Percentiles rank a stretch among this genome's conserved stretches.
These are phyloP conservation scores for Rhizopogon rudus DNA, from an alignment of 768 basidiomycete species.

Conservation along the genomic window DNA sequence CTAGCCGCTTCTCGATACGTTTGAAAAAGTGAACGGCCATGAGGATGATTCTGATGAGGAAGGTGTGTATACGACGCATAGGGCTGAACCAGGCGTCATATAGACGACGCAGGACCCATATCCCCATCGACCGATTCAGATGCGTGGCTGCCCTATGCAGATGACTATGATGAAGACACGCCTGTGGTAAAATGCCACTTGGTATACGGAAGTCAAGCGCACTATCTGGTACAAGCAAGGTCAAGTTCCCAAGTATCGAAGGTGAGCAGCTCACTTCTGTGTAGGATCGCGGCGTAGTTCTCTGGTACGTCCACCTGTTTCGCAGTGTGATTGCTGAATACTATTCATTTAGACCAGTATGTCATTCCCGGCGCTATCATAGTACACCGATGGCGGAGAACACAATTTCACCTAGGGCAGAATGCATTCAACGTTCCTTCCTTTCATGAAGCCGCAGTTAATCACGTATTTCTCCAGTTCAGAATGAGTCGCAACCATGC, in stretches of 20 bases:
- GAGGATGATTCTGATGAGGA: no score
- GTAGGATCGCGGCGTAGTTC: no score
- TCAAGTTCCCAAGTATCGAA: constrained; percentile 31
- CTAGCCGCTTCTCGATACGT: constrained; percentile 46
- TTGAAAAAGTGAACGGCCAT: no score
- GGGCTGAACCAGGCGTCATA: no score
- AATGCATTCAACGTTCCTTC: constrained; percentile 51
- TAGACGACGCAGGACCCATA: neutral
- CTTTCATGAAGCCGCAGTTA: neutral
- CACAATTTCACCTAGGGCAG: constrained; percentile 89
- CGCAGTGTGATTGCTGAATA: no score
- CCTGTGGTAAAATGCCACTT: constrained; percentile 23
- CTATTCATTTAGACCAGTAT: constrained; percentile 60
- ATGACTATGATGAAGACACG: constrained; percentile 28
- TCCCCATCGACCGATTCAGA: constrained; percentile 27
- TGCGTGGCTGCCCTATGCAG: constrained; percentile 33
- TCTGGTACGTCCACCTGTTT: no score
- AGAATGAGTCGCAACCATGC: constrained; percentile 89
- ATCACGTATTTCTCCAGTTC: constrained; percentile 40
- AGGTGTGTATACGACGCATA: no score
- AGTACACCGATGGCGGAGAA: constrained; percentile 82
- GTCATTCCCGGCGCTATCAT: constrained; percentile 96
- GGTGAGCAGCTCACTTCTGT: neutral
- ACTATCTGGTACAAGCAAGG: constrained; percentile 14
- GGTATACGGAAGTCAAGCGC: constrained; percentile 17